A percentile compares a stretch with the other conserved stretches of the same genome.
Evolutionary conservation across 306 rosid genomes (phyloP).

Genomic region (Cucurbita ficifolia): DNA sequence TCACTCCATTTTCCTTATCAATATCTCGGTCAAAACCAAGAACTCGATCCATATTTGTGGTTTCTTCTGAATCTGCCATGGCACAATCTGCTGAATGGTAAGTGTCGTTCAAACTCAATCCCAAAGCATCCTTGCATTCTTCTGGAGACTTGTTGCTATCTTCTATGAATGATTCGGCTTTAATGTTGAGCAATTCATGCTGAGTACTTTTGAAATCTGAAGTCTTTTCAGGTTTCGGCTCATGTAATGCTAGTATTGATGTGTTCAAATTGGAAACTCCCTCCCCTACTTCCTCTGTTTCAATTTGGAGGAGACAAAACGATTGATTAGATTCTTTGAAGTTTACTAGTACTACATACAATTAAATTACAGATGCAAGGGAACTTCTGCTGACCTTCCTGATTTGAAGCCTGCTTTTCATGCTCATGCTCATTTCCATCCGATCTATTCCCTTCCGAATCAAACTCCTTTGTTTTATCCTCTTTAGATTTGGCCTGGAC

Average conservation of each 20-base stretch:
- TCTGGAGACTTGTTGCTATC: constrained; percentile 10
- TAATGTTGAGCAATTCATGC: constrained; percentile 10
- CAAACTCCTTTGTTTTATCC: constrained; percentile 11
- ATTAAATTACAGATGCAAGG: neutral
- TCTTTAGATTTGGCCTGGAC: constrained; percentile 9
- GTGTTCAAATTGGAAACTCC: constrained; percentile 8
- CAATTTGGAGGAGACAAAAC: neutral
- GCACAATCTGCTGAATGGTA: neutral
- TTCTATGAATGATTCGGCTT: constrained; percentile 13
- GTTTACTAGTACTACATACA: neutral
- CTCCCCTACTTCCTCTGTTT: constrained; percentile 29
- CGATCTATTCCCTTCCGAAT: constrained; percentile 7
- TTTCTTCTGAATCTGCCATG: neutral
- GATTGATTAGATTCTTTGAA: neutral
- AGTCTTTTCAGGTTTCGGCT: constrained; percentile 20
- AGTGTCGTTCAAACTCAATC: neutral
- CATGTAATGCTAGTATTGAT: constrained; percentile 7
- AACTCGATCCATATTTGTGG: neutral
- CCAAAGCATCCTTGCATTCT: constrained; percentile 8
- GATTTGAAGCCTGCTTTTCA: neutral
- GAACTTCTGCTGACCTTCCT: neutral
- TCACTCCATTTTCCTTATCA: constrained; percentile 11
- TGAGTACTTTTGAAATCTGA: constrained; percentile 5
- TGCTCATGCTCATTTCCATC: neutral
- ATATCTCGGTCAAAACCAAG: neutral